phyloP scores from a whole-genome alignment of 139 green algal genomes.

The Auxenochlorella pyrenoidosa region DNA sequence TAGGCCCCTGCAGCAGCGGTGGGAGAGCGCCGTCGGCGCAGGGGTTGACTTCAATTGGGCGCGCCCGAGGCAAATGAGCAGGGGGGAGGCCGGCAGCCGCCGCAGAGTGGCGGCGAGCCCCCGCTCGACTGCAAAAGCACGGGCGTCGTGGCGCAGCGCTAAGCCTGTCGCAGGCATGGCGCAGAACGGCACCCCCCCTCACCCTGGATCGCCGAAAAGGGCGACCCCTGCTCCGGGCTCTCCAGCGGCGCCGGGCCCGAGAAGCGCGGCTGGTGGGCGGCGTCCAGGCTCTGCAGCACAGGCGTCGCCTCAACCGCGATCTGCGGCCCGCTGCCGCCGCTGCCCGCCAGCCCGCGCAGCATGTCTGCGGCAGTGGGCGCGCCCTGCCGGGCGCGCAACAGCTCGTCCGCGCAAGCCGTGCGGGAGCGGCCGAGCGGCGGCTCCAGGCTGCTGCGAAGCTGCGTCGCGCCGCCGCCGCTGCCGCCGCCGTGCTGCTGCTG shows the following conservation, averaged over 20 bases:
- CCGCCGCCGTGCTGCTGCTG: not conserved
- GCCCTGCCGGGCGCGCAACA: not conserved
- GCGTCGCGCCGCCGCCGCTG: not conserved
- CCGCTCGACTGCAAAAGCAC: no score
- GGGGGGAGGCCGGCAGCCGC: no score
- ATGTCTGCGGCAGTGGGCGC: not conserved
- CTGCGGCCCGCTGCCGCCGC: not conserved
- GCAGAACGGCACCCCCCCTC: no score
- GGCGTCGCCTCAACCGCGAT: not conserved
- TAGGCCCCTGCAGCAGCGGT: not conserved
- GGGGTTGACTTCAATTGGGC: not conserved
- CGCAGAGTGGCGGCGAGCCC: no score
- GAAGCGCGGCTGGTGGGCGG: not conserved
- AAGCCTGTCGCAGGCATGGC: no score
- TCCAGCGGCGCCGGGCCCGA: not conserved
- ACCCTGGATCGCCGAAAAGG: conserved; percentile 23
- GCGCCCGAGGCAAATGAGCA: not conserved
- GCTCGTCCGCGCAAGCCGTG: not conserved
- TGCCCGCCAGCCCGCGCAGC: conserved; percentile 1
- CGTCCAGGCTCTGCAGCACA: not conserved
- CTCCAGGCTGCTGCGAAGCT: not conserved
- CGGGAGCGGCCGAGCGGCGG: not conserved
- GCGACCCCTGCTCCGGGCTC: not conserved
- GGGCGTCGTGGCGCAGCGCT: no score
- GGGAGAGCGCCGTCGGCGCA: not conserved